Conservation (phyloP, 768 basidiomycete species). For the Dendrothele bispora region DNA sequence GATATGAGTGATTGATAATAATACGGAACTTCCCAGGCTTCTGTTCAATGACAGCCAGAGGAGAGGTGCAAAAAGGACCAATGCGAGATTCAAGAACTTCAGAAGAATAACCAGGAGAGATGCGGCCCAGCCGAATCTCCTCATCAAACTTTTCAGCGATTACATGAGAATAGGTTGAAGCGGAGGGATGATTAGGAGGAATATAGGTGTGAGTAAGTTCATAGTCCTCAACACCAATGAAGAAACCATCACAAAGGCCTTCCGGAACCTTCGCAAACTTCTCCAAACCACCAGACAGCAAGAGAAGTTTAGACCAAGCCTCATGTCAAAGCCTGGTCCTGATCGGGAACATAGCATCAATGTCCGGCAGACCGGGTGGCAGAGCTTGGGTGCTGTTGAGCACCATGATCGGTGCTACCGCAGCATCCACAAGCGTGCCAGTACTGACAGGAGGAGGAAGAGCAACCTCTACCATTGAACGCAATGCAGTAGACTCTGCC, state of each 20-base stretch:
- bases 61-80: conserved; percentile 24
- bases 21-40: conserved; percentile 18
- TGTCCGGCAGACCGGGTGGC: too few relatives aligned
- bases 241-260: conserved; percentile 18
- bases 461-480: not conserved
- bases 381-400: conserved; percentile 9
- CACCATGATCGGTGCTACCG: conserved; percentile 7
- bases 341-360: conserved; percentile 9
- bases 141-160: conserved; percentile 13
- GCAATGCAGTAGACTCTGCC: not conserved
- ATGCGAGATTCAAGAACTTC: conserved; percentile 14
- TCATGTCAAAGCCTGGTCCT: conserved; percentile 14
- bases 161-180: conserved; percentile 7
- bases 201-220: conserved; percentile 8
- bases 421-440: conserved; percentile 17
- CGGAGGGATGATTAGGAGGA: conserved; percentile 15
- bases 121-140: conserved; percentile 11
- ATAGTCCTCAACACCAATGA: conserved; percentile 11
- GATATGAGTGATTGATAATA: conserved; percentile 25
- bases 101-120: conserved; percentile 12
- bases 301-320: conserved; percentile 9
- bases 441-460: not conserved
- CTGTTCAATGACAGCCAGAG: conserved; percentile 24
- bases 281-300: conserved; percentile 4
- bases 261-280: conserved; percentile 13